Evolutionary conservation across 208 protist genomes (phyloP).

Genomic region (Trypanosoma rangeli): DNA sequence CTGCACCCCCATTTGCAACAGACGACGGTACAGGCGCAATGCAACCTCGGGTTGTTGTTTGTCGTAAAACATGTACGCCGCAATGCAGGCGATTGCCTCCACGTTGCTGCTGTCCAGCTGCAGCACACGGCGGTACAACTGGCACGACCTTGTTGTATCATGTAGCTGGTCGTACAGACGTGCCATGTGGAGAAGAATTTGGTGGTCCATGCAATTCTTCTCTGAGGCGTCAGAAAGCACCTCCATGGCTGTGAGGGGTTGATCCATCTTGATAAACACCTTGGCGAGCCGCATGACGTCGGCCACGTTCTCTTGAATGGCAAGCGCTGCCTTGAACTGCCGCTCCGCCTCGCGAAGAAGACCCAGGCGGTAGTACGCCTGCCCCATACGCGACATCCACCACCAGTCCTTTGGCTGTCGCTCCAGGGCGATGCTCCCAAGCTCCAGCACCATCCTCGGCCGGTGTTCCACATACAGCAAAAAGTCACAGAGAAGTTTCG

Average conservation of each 20-base stretch:
- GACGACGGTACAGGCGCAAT: constrained; percentile 91
- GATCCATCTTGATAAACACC: constrained; percentile 92
- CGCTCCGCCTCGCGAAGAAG: constrained; percentile 94
- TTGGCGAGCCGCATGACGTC: constrained; percentile 92
- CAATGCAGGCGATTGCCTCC: constrained; percentile 94
- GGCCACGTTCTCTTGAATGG: constrained; percentile 79
- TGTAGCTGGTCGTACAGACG: constrained; percentile 92
- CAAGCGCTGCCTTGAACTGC: constrained; percentile 83
- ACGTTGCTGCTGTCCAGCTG: constrained; percentile 90
- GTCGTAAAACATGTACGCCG: constrained; percentile 93
- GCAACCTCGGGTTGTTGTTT: constrained; percentile 93
- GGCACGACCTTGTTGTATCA: constrained; percentile 75
- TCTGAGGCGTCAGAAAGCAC: constrained; percentile 75
- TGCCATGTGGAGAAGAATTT: constrained; percentile 85
- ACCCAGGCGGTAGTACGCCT: constrained; percentile 94
- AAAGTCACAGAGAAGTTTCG: constrained; percentile 95
- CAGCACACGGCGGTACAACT: constrained; percentile 83
- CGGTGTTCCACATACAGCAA: constrained; percentile 94
- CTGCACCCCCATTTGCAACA: constrained; percentile 95
- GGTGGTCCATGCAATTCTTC: constrained; percentile 85
- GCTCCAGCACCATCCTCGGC: constrained; percentile 89
- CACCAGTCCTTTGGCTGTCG: constrained; percentile 89
- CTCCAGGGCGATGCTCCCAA: constrained; percentile 64
- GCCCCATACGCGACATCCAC: constrained; percentile 94
- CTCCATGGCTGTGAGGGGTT: constrained; percentile 93